Percentiles rank a stretch among this genome's conserved stretches.
These are phyloP conservation scores for Ascocoryne sarcoides DNA, from an alignment of 2,329 filamentous ascomycete genomes.

Conservation along the genomic window DNA sequence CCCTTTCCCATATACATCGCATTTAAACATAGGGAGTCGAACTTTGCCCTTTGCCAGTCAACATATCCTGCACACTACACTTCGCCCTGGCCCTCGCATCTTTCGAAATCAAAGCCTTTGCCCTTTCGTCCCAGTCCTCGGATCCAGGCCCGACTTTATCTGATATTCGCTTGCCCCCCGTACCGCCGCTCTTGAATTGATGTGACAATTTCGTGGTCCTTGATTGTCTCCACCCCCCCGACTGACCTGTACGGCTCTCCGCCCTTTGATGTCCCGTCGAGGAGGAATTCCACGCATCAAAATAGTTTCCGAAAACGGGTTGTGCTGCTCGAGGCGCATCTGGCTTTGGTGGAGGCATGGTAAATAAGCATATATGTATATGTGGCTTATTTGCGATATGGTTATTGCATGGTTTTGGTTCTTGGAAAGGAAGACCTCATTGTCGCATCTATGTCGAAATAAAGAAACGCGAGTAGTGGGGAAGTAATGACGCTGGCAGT, in stretches of 20 bases:
- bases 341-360: constrained; percentile 20
- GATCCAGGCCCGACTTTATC: constrained; percentile 60
- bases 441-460: background rate
- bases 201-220: constrained; percentile 58
- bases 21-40: background rate
- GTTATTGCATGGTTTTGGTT: background rate
- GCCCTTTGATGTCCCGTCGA: constrained; percentile 72
- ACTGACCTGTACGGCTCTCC: constrained; percentile 54
- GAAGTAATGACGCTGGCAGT: background rate
- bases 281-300: constrained; percentile 65
- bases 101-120: constrained; percentile 36
- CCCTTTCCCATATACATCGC: background rate
- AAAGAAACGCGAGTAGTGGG: background rate
- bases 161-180: constrained; percentile 49
- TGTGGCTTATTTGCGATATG: too few relatives aligned
- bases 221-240: constrained; percentile 62
- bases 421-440: background rate
- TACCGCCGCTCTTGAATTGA: constrained; percentile 55
- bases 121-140: constrained; percentile 41
- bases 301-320: constrained; percentile 37
- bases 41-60: constrained; percentile 35
- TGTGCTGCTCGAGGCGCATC: constrained; percentile 19
- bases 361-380: too few relatives aligned
- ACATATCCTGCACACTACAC: constrained; percentile 45
- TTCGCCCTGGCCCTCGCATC: constrained; percentile 26